Evolutionary conservation across 176 grass and related monocot genomes (phyloP).

Genomic region (Oryza longistaminata): DNA sequence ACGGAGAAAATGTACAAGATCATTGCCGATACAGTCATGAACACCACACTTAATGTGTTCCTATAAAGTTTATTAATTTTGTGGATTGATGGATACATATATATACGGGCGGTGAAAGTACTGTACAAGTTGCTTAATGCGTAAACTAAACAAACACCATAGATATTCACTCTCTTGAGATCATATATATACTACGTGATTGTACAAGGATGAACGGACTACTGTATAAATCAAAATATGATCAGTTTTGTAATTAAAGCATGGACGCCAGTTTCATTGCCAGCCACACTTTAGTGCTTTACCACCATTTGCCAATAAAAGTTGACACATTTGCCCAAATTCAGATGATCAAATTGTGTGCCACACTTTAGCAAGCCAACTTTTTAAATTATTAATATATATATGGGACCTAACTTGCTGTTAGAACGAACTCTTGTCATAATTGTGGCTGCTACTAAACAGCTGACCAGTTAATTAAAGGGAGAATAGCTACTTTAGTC

Average conservation of each 20-base stretch:
- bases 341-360: too few species aligned
- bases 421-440: too few species aligned
- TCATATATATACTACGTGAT: background rate
- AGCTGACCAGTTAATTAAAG: too few species aligned
- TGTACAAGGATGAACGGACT: background rate
- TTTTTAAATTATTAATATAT: too few species aligned
- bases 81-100: background rate
- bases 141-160: background rate
- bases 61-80: constrained; percentile 16
- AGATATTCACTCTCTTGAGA: background rate
- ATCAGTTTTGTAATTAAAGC: background rate
- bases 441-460: too few species aligned
- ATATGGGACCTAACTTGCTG: too few species aligned
- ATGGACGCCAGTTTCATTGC: background rate
- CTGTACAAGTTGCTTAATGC: background rate
- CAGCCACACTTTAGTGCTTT: too few species aligned
- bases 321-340: too few species aligned
- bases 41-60: constrained; percentile 52
- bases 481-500: too few species aligned
- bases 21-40: constrained; percentile 49
- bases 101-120: background rate
- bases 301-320: too few species aligned
- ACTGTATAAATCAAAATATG: background rate
- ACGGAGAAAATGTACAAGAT: constrained; percentile 65
- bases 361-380: too few species aligned